These are phyloP conservation scores for Heteromeles arbutifolia DNA, from an alignment of 306 rosid genomes.

Conservation along the genomic window DNA sequence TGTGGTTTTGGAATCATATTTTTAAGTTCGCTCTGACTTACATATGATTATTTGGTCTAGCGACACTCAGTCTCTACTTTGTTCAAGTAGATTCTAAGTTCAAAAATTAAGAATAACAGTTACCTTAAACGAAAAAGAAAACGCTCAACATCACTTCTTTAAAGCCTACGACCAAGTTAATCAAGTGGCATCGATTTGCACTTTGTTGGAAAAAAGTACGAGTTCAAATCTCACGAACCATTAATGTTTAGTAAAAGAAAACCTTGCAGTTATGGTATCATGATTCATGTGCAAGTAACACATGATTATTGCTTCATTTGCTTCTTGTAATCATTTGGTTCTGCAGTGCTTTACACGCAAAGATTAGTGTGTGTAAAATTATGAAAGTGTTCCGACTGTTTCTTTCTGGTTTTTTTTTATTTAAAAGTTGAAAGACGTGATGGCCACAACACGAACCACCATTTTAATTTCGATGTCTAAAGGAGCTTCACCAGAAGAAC, in stretches of 20 bases:
- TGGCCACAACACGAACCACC: not conserved
- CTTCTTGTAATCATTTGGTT: not conserved
- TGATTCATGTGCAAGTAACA: not conserved
- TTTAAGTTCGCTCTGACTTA: fast-evolving
- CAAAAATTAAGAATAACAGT: too few relatives aligned
- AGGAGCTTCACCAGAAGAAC: not conserved
- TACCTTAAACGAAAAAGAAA: too few relatives aligned
- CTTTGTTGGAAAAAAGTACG: too few relatives aligned
- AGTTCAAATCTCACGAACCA: too few relatives aligned
- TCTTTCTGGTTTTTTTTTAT: not conserved
- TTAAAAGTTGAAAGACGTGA: not conserved
- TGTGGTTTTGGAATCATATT: too few relatives aligned
- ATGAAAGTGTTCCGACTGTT: not conserved
- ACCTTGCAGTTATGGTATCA: not conserved
- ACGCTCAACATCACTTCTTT: too few relatives aligned
- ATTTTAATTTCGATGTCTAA: not conserved
- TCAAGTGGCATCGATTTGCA: too few relatives aligned
- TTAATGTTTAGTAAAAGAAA: not conserved
- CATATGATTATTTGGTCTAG: too few relatives aligned
- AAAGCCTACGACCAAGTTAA: too few relatives aligned
- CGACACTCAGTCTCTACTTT: fast-evolving
- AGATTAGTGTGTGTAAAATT: not conserved
- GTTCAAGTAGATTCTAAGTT: too few relatives aligned
- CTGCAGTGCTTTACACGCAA: too few relatives aligned
- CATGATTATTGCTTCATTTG: not conserved